Evolutionary conservation across 306 rosid genomes (phyloP), one percentile per base, ranked within the genome.

Genomic region (Dryas drummondii): DNA sequence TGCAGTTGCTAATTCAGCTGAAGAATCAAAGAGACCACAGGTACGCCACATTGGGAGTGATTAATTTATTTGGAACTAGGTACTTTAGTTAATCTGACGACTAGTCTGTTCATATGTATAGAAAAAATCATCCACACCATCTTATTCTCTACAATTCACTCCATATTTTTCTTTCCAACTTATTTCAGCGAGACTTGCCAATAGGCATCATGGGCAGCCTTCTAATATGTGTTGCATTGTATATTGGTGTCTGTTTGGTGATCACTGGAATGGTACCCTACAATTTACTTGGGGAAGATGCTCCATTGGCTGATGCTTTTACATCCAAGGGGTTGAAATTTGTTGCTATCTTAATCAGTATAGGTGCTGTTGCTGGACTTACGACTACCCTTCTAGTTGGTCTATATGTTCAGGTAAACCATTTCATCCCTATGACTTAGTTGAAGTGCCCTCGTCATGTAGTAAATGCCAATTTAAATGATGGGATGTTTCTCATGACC

Each of bases 1-100:
- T 81, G 99, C 99, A 19, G 98, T 96, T 87, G 99, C 99, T 46
- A 96, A 96, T 88, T 96, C 99, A 78, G 99, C 99, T 7, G 99
- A 96, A 87, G 99, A 96, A 85, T 85, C 99, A 75, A 96, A 87
- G 85, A 87, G 84, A 75, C 99, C 98, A 1, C 96, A 93, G 98
- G 98, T 92, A 76, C 60, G 52, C 75, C 54, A 63, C 58, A 37
- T 76, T 71, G 59, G 72, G 16, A 77, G 62, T 81, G 69, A 78
- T 72, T 51, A 41, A 10, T 52, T 78, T 71, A 66, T 79, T 68
- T 69, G 65, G 49, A 63, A 19, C 62, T 27, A 41, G 27, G 16
- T 66, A 64, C 1, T 41, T 3, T 4, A 11, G 73, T 62, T 58
- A 76, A 74, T 68, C 63, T 73, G 58, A 76, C 73, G 58, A 76